Conservation (phyloP, 331 rosid species). For the Acacia concinna region DNA sequence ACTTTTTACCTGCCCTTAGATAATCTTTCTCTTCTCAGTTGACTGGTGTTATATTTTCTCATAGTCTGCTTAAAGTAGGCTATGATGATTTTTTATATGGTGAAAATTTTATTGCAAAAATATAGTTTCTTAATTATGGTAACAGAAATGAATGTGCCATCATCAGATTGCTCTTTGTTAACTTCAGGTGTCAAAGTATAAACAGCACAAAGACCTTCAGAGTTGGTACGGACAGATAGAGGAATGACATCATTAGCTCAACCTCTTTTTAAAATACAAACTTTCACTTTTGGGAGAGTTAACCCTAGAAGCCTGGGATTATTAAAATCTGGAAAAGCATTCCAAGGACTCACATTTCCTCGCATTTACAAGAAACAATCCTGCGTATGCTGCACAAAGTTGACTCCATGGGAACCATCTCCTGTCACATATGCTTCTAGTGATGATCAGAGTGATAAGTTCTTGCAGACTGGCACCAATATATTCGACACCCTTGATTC, state of each 20-base stretch:
- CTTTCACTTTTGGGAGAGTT: conserved; percentile 27
- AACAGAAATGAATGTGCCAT: not conserved
- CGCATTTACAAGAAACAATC: conserved; percentile 35
- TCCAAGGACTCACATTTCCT: conserved; percentile 34
- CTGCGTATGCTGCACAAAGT: conserved; percentile 55
- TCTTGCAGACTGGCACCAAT: conserved; percentile 49
- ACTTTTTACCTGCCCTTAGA: not conserved
- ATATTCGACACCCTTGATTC: conserved; percentile 63
- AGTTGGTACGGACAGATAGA: conserved; percentile 21
- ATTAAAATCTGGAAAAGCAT: conserved; percentile 39
- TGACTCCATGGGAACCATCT: conserved; percentile 71
- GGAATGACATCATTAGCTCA: conserved; percentile 54
- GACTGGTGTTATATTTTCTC: not conserved
- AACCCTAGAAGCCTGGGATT: conserved; percentile 36
- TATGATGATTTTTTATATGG: not conserved
- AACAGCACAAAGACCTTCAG: conserved; percentile 1
- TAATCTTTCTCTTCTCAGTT: not conserved
- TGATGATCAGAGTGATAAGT: conserved; percentile 40
- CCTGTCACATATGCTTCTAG: conserved; percentile 55
- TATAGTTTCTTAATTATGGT: not conserved
- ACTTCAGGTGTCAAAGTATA: conserved; percentile 33
- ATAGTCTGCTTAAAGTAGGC: conserved; percentile 20
- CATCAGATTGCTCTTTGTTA: conserved; percentile 19
- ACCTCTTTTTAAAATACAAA: conserved; percentile 30
- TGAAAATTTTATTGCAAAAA: not conserved